phyloP scores from a whole-genome alignment of 768 basidiomycete genomes.

The Trametes cingulata region DNA sequence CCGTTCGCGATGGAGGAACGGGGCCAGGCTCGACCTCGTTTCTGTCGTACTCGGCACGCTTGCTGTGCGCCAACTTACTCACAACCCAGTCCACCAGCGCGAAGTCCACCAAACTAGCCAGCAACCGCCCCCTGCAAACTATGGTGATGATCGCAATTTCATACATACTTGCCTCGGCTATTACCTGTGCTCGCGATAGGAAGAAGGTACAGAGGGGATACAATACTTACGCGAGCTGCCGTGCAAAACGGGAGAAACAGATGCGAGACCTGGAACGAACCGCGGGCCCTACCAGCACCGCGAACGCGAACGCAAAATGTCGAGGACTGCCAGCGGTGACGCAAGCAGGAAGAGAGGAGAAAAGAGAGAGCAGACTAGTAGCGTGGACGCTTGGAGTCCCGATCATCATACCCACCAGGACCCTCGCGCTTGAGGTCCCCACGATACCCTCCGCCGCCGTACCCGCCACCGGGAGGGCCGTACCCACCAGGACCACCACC shows the following conservation, averaged over 20 bases:
- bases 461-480: conserved; percentile 49
- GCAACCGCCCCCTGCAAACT: background rate
- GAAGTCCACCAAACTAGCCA: background rate
- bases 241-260: conserved; percentile 3
- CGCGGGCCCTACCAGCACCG: conserved; percentile 13
- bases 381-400: conserved; percentile 79
- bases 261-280: conserved; percentile 3
- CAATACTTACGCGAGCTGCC: conserved; percentile 22
- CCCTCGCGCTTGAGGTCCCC: conserved; percentile 78
- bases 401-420: conserved; percentile 78
- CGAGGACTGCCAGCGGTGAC: background rate
- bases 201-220: conserved; percentile 16
- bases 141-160: conserved; percentile 2
- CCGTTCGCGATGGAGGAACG: too few relatives aligned
- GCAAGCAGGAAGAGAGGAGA: background rate
- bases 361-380: conserved; percentile 44
- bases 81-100: background rate
- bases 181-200: conserved; percentile 21
- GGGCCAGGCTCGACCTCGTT: too few relatives aligned
- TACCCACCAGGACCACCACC: conserved; percentile 46
- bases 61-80: too few relatives aligned
- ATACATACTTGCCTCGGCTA: conserved; percentile 24
- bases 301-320: background rate
- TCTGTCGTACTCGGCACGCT: too few relatives aligned
- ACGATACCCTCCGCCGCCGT: conserved; percentile 60